These are phyloP conservation scores for Kwoniella shivajii DNA, from an alignment of 1,284 basidiomycete species.

Conservation along the genomic window DNA sequence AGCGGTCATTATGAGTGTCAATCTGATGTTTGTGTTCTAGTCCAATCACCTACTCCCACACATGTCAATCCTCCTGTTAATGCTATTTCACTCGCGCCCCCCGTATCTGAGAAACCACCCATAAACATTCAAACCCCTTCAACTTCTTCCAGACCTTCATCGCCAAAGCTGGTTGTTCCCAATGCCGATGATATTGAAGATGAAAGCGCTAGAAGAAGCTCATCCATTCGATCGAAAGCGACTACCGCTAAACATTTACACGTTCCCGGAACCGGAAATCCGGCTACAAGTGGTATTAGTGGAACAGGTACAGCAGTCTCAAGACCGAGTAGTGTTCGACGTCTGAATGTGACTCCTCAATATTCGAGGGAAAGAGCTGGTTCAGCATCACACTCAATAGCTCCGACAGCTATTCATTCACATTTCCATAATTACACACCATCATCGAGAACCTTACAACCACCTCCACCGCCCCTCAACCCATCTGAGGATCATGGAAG, in stretches of 20 bases:
- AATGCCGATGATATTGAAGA: not conserved
- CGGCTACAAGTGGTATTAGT: not conserved
- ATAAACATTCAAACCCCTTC: conserved; percentile 1
- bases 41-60: conserved; percentile 17
- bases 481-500: conserved; percentile 43
- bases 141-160: not conserved
- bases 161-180: not conserved
- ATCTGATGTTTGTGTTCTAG: conserved; percentile 2
- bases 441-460: conserved; percentile 6
- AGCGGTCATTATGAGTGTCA: not conserved
- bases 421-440: conserved; percentile 56
- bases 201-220: conserved; percentile 2
- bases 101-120: conserved; percentile 5
- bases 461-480: conserved; percentile 28
- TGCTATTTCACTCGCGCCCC: conserved; percentile 1
- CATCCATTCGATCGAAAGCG: not conserved
- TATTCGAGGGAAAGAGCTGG: conserved; percentile 20
- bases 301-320: not conserved
- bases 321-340: conserved; percentile 4
- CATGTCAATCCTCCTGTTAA: not conserved
- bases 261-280: conserved; percentile 24
- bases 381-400: conserved; percentile 41
- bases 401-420: conserved; percentile 81
- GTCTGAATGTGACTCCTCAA: not conserved
- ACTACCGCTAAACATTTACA: conserved; percentile 44